Evolutionary conservation across 331 rosid genomes (phyloP), one percentile per base, ranked within the genome.

Genomic region (Spiraea crenata): DNA sequence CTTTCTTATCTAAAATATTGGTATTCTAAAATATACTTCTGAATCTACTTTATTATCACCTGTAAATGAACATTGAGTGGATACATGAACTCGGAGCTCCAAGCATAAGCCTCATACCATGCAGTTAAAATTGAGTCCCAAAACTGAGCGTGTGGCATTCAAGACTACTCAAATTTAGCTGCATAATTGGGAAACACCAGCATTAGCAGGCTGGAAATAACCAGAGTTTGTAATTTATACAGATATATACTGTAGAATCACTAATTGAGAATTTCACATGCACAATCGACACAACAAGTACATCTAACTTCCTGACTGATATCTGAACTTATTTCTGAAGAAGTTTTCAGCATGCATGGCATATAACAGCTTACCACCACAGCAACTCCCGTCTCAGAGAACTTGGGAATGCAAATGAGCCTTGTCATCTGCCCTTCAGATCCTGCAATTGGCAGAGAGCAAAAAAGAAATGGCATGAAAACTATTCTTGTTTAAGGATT

Each of bases 381-480:
- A 12, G 96, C 99, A 77, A 85, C 79, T 80, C 99, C 97, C 10
- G 87, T 87, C 79, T 86, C 92, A 41, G 85, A 82, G 84, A 93
- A 93, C 83, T 85, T 89, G 55, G 97, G 99, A 73, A 93, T 80
- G 64, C 85, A 74, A 34, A 93, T 74, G 77, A 93, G 92, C 86
- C 97, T 87, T 74, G 89, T 96, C 80, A 76, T 73, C 82, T 87
- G 96, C 82, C 97, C 96, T 69, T 89, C 99, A 55, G 89, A 56
- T 74, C 99, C 99, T 93, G 88, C 75, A 77, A 51, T 75, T 63
- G 31, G 19, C 76, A 63, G 19, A 13, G 57, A 58, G 51, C 44
- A n/a, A 59, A 44, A 3, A 34, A 19, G 7, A 10, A 59, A 7
- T 59, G 25, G 31, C 20, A 38, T 59, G 46, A 60, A 38, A 59